phyloP scores from a whole-genome alignment of 768 basidiomycete species.

The Lactarius hengduanensis region DNA sequence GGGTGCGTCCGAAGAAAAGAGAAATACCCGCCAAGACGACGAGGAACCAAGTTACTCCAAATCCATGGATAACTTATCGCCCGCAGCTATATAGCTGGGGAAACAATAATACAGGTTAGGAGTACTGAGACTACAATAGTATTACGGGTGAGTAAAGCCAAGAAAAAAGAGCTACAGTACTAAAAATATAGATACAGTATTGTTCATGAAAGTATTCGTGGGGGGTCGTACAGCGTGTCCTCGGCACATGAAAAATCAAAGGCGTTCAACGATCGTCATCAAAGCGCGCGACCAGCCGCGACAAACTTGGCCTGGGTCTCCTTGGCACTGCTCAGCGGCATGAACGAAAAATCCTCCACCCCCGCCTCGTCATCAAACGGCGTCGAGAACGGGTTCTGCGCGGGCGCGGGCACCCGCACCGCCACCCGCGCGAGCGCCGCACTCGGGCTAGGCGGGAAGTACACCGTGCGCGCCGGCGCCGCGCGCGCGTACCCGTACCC shows the following conservation, averaged over 20 bases:
- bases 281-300: constrained; percentile 20
- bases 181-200: constrained; percentile 3
- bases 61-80: constrained; percentile 65
- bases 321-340: constrained; percentile 3
- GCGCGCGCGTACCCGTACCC: constrained; percentile 10
- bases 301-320: background rate
- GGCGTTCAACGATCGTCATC: background rate
- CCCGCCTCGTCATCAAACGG: constrained; percentile 71
- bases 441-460: constrained; percentile 39
- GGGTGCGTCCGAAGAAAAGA: background rate
- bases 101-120: background rate
- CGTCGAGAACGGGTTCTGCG: constrained; percentile 64
- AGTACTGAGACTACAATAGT: background rate
- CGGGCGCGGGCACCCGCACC: constrained; percentile 41
- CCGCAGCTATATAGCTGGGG: constrained; percentile 40
- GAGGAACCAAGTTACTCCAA: constrained; percentile 42
- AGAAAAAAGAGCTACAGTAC: background rate
- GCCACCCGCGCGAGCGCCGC: constrained; percentile 37
- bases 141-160: background rate
- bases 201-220: background rate
- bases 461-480: constrained; percentile 9
- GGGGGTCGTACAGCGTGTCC: background rate
- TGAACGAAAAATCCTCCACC: constrained; percentile 17
- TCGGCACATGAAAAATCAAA: background rate
- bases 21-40: background rate